These are phyloP conservation scores for Pyrenophora graminea DNA, from an alignment of 2,329 filamentous ascomycete genomes.

Conservation along the genomic window DNA sequence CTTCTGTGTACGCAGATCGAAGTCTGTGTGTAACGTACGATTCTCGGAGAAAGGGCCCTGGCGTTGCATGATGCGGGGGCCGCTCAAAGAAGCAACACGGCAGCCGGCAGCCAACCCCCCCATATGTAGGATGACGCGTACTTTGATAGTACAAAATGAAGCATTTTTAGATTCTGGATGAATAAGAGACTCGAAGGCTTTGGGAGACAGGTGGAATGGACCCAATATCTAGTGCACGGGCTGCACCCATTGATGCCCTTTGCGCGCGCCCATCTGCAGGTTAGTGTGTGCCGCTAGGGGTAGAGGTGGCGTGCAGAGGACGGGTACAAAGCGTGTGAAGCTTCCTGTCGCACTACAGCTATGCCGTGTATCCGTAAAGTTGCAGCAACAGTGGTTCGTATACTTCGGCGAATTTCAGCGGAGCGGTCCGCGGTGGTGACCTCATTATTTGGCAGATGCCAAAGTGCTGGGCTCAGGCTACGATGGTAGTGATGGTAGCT, in stretches of 20 bases:
- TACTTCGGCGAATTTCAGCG: slow-evolving; percentile 6
- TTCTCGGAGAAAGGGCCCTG: slow-evolving; percentile 1
- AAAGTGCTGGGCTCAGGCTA: slow-evolving; percentile 5
- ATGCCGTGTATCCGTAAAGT: slow-evolving; percentile 11
- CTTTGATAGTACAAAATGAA: neutral
- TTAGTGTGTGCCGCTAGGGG: neutral
- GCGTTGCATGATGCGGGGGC: slow-evolving; percentile 12
- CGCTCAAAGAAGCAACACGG: slow-evolving; percentile 14
- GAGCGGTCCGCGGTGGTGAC: slow-evolving; percentile 10
- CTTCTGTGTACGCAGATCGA: neutral
- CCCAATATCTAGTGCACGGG: neutral
- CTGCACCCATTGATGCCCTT: neutral
- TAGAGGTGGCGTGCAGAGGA: slow-evolving; percentile 12
- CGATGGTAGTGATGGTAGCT: slow-evolving; percentile 4
- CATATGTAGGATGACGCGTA: slow-evolving; percentile 11
- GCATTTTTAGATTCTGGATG: neutral
- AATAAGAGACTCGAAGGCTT: neutral
- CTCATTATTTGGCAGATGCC: neutral
- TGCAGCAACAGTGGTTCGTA: slow-evolving; percentile 8
- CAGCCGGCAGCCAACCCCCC: slow-evolving; percentile 10
- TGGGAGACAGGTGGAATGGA: neutral
- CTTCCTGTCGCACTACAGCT: slow-evolving; percentile 12
- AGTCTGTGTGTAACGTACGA: neutral
- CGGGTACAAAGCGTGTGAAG: slow-evolving; percentile 22
- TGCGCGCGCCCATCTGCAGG: neutral